phyloP scores from a whole-genome alignment of 2,329 filamentous ascomycete genomes.

The Clarireedia hainanense region DNA sequence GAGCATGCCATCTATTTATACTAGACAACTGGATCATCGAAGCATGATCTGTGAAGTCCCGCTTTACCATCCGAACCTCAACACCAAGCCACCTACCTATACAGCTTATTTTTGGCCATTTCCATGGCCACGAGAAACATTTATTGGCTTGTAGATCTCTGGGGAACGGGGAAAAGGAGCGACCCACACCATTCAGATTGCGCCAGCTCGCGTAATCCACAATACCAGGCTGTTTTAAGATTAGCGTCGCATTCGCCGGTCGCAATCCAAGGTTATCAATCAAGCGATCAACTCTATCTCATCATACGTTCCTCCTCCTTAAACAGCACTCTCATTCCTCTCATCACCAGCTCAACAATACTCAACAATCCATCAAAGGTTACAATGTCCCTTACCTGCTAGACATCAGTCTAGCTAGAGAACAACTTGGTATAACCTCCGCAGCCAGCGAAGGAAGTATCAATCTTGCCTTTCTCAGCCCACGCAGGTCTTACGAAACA shows the following conservation, averaged over 20 bases:
- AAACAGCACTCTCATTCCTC: not conserved
- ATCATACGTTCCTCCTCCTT: not conserved
- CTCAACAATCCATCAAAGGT: slow-evolving; percentile 6
- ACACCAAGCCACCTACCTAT: too few species aligned
- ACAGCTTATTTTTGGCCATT: not conserved
- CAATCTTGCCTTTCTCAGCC: slow-evolving; percentile 36
- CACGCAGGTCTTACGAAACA: slow-evolving; percentile 28
- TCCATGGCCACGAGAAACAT: not conserved
- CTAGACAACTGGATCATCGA: not conserved
- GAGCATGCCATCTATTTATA: too few species aligned
- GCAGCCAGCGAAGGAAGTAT: slow-evolving; percentile 37
- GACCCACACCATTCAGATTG: not conserved
- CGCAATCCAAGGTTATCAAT: slow-evolving; percentile 5
- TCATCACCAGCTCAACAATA: slow-evolving; percentile 9
- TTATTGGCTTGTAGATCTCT: not conserved
- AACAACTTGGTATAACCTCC: slow-evolving; percentile 34
- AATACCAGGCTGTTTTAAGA: not conserved
- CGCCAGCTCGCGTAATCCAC: not conserved
- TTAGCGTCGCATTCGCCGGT: not conserved
- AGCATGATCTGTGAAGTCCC: not conserved
- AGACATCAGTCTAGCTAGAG: slow-evolving; percentile 39
- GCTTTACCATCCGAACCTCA: too few species aligned
- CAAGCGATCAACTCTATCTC: not conserved
- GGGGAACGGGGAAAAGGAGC: not conserved
- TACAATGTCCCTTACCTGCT: slow-evolving; percentile 32